phyloP scores from a whole-genome alignment of 164 flowering plant genomes.

The Stephania yunnanensis region DNA sequence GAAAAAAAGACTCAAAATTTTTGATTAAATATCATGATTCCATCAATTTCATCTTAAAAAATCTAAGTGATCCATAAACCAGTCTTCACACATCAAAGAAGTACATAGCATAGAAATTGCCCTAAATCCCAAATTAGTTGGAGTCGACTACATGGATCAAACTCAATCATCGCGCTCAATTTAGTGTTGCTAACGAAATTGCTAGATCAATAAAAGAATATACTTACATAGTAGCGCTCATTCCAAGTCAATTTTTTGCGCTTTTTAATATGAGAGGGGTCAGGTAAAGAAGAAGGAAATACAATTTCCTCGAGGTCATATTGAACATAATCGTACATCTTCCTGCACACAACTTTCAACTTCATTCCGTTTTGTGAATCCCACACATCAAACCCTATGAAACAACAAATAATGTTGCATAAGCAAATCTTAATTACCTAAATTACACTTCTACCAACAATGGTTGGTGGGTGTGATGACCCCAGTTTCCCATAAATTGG shows the following conservation, averaged over 20 bases:
- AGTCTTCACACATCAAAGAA: neutral
- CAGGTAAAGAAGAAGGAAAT: slow-evolving; percentile 81
- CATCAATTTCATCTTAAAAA: neutral
- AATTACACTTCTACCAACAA: no score
- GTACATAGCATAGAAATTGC: neutral
- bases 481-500: no score
- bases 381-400: slow-evolving; percentile 4
- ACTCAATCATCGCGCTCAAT: neutral
- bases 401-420: slow-evolving; percentile 1
- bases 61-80: neutral
- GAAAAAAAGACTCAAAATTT: neutral
- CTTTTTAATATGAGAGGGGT: slow-evolving; percentile 64
- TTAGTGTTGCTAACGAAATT: no score
- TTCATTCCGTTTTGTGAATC: slow-evolving; percentile 39
- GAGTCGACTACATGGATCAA: neutral
- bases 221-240: slow-evolving; percentile 50
- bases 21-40: neutral
- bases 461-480: no score
- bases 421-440: neutral
- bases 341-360: slow-evolving; percentile 56
- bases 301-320: slow-evolving; percentile 89
- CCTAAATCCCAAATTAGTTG: no score
- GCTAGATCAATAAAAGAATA: neutral
- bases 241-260: slow-evolving; percentile 61
- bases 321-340: slow-evolving; percentile 63